These are phyloP conservation scores for Tetracladium marchalianum DNA, from an alignment of 495 filamentous ascomycete species.

Conservation along the genomic window DNA sequence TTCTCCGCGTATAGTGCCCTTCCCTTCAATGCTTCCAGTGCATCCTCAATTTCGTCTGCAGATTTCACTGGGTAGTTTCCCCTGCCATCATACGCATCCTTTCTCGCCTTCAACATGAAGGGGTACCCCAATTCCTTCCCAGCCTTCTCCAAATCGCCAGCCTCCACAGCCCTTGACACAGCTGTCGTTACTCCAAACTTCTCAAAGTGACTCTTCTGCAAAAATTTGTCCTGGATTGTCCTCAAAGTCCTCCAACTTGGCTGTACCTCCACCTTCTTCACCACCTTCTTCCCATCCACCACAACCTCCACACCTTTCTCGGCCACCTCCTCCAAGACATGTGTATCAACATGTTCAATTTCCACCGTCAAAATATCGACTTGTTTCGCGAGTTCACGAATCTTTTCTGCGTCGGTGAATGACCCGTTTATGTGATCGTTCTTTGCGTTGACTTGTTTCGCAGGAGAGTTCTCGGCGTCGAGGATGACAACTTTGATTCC, in stretches of 20 bases:
- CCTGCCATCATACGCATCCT: constrained; percentile 87
- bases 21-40: constrained; percentile 57
- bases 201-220: constrained; percentile 76
- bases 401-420: constrained; percentile 68
- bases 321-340: constrained; percentile 78
- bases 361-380: constrained; percentile 91
- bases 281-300: constrained; percentile 26
- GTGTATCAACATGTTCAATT: constrained; percentile 93
- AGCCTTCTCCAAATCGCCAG: constrained; percentile 47
- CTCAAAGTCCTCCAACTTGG: constrained; percentile 84
- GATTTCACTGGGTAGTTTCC: constrained; percentile 76
- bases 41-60: constrained; percentile 56
- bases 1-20: constrained; percentile 81
- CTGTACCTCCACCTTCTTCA: constrained; percentile 52
- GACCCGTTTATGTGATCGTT: constrained; percentile 70
- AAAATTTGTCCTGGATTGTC: constrained; percentile 92
- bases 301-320: constrained; percentile 41
- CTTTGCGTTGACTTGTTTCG: constrained; percentile 81
- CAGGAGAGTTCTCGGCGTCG: constrained; percentile 69
- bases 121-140: constrained; percentile 67
- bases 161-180: constrained; percentile 49
- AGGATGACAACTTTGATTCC: constrained; percentile 75
- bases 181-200: constrained; percentile 60
- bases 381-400: constrained; percentile 62
- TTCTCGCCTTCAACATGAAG: constrained; percentile 91